Base-by-base conservation (phyloP, 2,329 filamentous ascomycete genomes). In the Colletotrichum tropicale region DNA sequence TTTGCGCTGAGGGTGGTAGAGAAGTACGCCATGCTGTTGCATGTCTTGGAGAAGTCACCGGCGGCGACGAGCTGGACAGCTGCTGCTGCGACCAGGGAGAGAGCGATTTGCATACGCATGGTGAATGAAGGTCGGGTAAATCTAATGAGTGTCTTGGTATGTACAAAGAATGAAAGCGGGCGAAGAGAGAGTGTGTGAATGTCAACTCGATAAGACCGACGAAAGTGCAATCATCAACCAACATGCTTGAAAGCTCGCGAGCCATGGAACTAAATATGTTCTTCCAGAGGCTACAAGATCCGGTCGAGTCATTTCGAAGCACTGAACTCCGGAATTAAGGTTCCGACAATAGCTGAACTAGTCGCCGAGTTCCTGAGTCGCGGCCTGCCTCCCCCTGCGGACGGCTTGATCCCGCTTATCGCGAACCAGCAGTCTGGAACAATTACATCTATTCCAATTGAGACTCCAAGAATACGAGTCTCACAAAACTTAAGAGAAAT, bases 191-290 rank as follows among this genome's bases (percentile, higher is more conserved):
- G n/a, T 4, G 38, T n/a, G 43, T 12, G n/a, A 48, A 8, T 48
- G 18, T 21, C 0, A 21, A 13, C 38, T 48, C 9, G 3, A n/a
- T 5, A 12, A n/a, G 10, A 48, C 9, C 9, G 10, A n/a, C 6
- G 18, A 13, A 1, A 48, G 10, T n/a, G 5, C 43, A 13, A 13
- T 13, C 10, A 48, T 13, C 2, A n/a, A 2, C 21, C n/a, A 7
- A 0, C 2, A 21, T 21, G n/a, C 9, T 21, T 21, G 3, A 13
- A 2, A 5, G 3, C n/a, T 4, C 6, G n/a, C 43, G 43, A 21
- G 0, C 10, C 43, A 8, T 21, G n/a, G 43, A 52, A 21, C 4
- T 52, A 52, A 52, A 21, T 52, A 52, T 52, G 3, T 52, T 21
- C 10, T 5, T 13, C 4, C 10, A 52, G 10, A 8, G n/a, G 3